Evolutionary conservation across 306 rosid species (phyloP).

Genomic region (Trifolium repens): DNA sequence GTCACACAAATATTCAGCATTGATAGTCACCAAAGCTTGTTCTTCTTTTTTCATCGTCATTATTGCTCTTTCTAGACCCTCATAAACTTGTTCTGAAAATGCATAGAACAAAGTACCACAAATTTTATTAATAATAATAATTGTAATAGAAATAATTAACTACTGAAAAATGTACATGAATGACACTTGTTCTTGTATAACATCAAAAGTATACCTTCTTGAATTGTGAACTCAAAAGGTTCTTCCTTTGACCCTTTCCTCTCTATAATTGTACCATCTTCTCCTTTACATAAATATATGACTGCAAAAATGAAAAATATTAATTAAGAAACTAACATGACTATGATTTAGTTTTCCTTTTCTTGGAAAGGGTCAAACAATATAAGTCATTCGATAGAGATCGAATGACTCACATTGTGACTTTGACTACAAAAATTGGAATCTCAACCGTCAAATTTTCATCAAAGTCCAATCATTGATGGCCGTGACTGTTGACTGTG

Average conservation of each 20-base stretch:
- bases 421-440: neutral
- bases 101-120: conserved; percentile 7
- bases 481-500: neutral
- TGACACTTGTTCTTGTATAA: conserved; percentile 20
- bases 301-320: conserved; percentile 46
- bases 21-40: conserved; percentile 54
- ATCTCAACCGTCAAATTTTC: neutral
- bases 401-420: neutral
- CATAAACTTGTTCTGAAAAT: conserved; percentile 58
- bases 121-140: neutral
- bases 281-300: conserved; percentile 51
- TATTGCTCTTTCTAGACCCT: conserved; percentile 68
- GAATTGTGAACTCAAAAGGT: conserved; percentile 59
- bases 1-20: conserved; percentile 48
- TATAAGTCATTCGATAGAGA: neutral
- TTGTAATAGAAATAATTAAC: neutral
- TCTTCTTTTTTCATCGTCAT: conserved; percentile 72
- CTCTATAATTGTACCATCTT: conserved; percentile 60
- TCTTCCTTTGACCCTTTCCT: conserved; percentile 63
- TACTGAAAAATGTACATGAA: conserved; percentile 15
- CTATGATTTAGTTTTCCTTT: neutral
- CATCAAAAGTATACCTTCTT: conserved; percentile 52
- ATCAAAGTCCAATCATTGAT: neutral
- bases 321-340: neutral
- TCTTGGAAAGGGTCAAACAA: neutral